Conservation (phyloP, 139 green algal species). For the Volvox reticuliferus region DNA sequence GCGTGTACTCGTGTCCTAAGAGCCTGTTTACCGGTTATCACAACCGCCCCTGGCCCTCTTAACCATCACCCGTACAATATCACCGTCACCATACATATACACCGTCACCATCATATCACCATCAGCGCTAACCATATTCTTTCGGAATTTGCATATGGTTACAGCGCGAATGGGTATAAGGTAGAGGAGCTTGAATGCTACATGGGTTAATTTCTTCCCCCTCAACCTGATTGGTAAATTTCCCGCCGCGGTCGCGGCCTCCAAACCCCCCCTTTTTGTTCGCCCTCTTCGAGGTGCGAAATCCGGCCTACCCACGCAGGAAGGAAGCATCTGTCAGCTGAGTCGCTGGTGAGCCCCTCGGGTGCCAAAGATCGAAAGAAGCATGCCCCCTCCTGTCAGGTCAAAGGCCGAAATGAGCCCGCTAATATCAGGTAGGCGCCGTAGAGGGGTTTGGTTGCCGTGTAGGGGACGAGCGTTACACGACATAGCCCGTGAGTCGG, state of each 20-base stretch:
- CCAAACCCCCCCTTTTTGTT: too few species aligned
- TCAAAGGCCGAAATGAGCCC: constrained; percentile 94
- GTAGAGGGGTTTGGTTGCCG: background rate
- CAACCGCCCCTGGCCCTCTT: too few species aligned
- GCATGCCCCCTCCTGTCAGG: constrained; percentile 62
- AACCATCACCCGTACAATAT: too few species aligned
- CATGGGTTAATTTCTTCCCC: too few species aligned
- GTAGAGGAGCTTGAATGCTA: too few species aligned
- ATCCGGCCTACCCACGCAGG: constrained; percentile 63
- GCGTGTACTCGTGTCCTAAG: too few species aligned
- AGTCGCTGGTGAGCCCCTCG: background rate
- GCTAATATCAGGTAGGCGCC: constrained; percentile 83
- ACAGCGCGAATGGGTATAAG: too few species aligned
- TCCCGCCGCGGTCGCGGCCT: background rate
- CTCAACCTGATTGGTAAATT: too few species aligned
- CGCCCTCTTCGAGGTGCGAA: constrained; percentile 39
- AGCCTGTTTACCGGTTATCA: too few species aligned
- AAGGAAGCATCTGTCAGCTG: background rate
- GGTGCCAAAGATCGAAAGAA: constrained; percentile 87
- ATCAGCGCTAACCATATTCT: background rate
- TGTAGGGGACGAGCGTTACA: background rate
- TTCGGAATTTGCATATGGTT: background rate
- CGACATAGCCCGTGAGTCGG: too few species aligned
- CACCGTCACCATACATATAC: background rate
- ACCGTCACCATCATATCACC: background rate